These are phyloP conservation scores for Camellia lanceoleosa DNA, from an alignment of 148 eudicot genomes.

Conservation along the genomic window DNA sequence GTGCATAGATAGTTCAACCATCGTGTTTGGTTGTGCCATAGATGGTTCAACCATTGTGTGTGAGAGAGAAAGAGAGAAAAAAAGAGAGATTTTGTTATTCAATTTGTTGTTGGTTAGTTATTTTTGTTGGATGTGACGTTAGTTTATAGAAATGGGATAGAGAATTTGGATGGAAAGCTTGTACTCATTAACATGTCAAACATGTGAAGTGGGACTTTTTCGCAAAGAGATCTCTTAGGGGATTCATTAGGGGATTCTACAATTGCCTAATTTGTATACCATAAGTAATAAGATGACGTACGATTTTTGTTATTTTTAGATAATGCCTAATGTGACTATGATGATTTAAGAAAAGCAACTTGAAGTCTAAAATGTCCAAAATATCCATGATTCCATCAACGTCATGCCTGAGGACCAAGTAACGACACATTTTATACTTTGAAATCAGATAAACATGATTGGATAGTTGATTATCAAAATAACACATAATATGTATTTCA, in stretches of 20 bases:
- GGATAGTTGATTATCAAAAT: no score
- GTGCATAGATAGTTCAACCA: neutral
- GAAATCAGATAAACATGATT: no score
- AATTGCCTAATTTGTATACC: constrained; percentile 5
- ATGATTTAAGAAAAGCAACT: neutral
- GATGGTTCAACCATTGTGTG: neutral
- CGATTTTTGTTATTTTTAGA: neutral
- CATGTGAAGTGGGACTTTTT: constrained; percentile 8
- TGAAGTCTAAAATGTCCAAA: no score
- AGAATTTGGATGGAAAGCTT: neutral
- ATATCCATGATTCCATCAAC: no score
- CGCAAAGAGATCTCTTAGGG: neutral
- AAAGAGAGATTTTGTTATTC: neutral
- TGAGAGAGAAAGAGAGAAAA: neutral
- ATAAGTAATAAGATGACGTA: neutral
- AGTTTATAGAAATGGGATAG: neutral
- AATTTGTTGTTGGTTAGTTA: neutral
- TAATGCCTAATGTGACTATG: neutral
- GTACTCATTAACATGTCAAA: neutral
- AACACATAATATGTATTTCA: no score
- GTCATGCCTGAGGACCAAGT: no score
- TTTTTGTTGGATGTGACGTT: constrained; percentile 3
- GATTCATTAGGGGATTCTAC: constrained; percentile 1
- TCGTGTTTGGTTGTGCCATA: neutral
- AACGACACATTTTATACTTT: no score